Evolutionary conservation across 225 moss, liverwort and hornwort species (phyloP), one percentile per base, ranked within the genome.

Genomic region (Polytrichum commune): DNA sequence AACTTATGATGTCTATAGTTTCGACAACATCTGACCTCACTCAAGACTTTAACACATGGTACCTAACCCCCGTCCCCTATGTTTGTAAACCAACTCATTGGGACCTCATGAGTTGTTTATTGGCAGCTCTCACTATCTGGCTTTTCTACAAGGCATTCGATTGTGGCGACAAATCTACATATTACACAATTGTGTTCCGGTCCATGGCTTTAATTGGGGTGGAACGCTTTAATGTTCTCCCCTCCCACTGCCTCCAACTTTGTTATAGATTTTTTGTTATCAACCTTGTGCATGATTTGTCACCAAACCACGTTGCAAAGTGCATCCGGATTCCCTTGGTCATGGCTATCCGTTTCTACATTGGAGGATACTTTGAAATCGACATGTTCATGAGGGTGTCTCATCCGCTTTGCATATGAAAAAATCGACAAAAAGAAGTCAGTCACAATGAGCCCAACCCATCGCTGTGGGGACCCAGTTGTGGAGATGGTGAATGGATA

Each of bases 141-240:
- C 73, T 88, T 24, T 85, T 88, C 68, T 88, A 82, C 80, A 88
- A 82, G 1, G 85, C 88, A 19, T 88, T 88, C 73, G 85, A n/a
- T n/a, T n/a, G n/a, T n/a, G n/a, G n/a, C n/a, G n/a, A n/a, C n/a
- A n/a, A n/a, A n/a, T n/a, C n/a, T n/a, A n/a, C n/a, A 88, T 62
- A 27, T 88, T 79, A 88, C 69, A 85, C 85, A 60, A 73, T 88
- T 29, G 74, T 85, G 53, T 88, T 63, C 66, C 69, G 88, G 68
- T 80, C 84, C 25, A 88, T 88, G 88, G 85, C 82, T 6, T 72
- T 82, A 46, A 53, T 88, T 74, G n/a, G 88, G 13, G 82, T 85
- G 27, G 75, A 81, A 64, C 82, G 88, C 18, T 57, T 85, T 4
- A 80, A 77, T 10, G 85, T 76, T 5, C 82, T 88, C 70, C 88